These are phyloP conservation scores for Agaricus blazei DNA, from an alignment of 768 basidiomycete species.

Conservation along the genomic window DNA sequence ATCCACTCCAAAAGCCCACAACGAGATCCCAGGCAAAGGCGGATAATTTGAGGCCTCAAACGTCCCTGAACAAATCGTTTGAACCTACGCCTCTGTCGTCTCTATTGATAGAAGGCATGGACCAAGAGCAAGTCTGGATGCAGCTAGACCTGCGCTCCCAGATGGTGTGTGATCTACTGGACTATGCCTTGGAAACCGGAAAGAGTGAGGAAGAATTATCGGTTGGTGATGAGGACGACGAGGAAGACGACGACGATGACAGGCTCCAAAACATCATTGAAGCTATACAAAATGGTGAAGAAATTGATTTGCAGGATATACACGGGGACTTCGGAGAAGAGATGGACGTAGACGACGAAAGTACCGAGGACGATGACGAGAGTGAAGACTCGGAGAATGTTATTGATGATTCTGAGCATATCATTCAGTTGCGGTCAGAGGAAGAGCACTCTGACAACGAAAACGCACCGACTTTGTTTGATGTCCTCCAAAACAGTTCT, in stretches of 20 bases:
- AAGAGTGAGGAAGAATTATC: constrained; percentile 21
- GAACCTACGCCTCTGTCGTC: constrained; percentile 67
- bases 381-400: constrained; percentile 15
- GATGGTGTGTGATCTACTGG: constrained; percentile 64
- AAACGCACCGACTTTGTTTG: constrained; percentile 20
- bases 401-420: constrained; percentile 11
- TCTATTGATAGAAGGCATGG: constrained; percentile 76
- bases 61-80: constrained; percentile 29
- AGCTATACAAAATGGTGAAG: constrained; percentile 87
- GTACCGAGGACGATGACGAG: constrained; percentile 11
- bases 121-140: constrained; percentile 86
- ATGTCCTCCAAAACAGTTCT: constrained; percentile 16
- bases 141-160: constrained; percentile 83
- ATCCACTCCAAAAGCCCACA: constrained; percentile 63
- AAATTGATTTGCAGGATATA: constrained; percentile 43
- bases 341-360: constrained; percentile 16
- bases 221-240: not conserved
- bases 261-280: constrained; percentile 92
- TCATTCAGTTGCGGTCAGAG: constrained; percentile 24
- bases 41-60: constrained; percentile 34
- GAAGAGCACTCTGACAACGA: constrained; percentile 29
- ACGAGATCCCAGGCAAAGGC: constrained; percentile 60
- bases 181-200: constrained; percentile 54
- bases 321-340: constrained; percentile 13
- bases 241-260: constrained; percentile 79